Percentiles rank a stretch among this genome's conserved stretches.
Evolutionary conservation across 768 basidiomycete species (phyloP).

Genomic region (Termitomyces titanicus): DNA sequence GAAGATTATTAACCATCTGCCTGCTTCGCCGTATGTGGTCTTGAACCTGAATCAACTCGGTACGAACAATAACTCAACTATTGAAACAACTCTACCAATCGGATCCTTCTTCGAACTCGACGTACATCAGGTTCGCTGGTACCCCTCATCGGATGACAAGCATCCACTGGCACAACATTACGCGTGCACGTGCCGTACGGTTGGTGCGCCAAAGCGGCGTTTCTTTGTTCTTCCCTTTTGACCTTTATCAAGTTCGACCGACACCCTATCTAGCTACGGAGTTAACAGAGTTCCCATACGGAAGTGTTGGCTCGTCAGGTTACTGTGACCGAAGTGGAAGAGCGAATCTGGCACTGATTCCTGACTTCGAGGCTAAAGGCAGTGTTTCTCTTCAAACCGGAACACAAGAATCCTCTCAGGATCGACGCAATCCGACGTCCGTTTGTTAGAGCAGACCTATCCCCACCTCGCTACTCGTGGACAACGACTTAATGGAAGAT

Average conservation of each 20-base stretch:
- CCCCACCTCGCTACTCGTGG: constrained; percentile 4
- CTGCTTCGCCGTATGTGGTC: neutral
- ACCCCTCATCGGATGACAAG: neutral
- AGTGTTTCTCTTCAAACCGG: neutral
- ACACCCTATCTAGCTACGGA: neutral
- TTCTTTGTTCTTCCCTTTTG: neutral
- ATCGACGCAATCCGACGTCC: neutral
- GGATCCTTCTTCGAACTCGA: neutral
- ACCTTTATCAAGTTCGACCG: neutral
- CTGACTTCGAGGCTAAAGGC: neutral
- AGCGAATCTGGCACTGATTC: neutral
- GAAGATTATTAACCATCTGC: neutral
- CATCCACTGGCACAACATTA: neutral
- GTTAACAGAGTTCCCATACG: too few relatives aligned
- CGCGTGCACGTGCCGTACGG: neutral
- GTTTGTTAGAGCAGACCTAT: neutral
- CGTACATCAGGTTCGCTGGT: neutral
- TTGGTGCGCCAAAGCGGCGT: neutral
- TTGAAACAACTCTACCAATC: neutral
- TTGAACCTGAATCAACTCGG: neutral
- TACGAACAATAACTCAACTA: neutral
- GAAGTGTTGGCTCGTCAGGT: neutral
- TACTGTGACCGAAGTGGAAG: neutral
- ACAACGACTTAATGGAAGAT: constrained; percentile 5
- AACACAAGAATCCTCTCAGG: too few relatives aligned